Base-by-base conservation (phyloP, 495 filamentous ascomycete genomes). In the Chaetomium cochliodes region DNA sequence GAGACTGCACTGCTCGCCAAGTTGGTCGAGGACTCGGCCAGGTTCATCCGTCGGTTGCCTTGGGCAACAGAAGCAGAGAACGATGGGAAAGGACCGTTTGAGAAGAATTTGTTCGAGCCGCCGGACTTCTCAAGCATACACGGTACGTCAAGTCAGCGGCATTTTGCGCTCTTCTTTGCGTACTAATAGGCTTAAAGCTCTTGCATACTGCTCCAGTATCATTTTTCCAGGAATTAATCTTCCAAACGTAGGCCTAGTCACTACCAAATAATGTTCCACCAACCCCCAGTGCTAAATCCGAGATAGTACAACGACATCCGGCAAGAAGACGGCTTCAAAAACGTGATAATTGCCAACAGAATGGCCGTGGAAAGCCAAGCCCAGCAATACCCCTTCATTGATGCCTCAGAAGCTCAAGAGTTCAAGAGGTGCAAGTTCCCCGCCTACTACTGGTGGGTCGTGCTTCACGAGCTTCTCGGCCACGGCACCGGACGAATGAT, bases 291-390 rank as follows among this genome's bases (percentile, higher is more conserved):
- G 5, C 22, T 22, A 9, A 20, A 8, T 25, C 7, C 33, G 20
- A 9, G n/a, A n/a, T 60, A 81, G 79, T 82, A 78, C 66, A 78
- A 82, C 55, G 77, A 82, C 60, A 83, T 82, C 52, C 76, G 79
- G 3, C 73, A 81, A 61, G 70, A 76, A 18, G 65, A 65, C 25
- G 80, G 80, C 33, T 82, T 78, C 68, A 82, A 83, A 62, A 83
- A 82, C 63, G 73, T 83, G 54, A 79, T 81, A 28, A 76, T 81
- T 49, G 69, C 77, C 12, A 82, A 81, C 46, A 25, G 59, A n/a
- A 77, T 81, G 74, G 69, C 65, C 13, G 74, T 71, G 18, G 74
- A 81, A 63, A 78, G 70, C 66, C 71, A 70, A 37, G 70, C 69
- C 28, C 69, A 70, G 18, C 67, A 64, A 39, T 70, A 72, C 46